Conservation (phyloP, 2,329 filamentous ascomycete genomes). For the Monilinia vaccinii-corymbosi region DNA sequence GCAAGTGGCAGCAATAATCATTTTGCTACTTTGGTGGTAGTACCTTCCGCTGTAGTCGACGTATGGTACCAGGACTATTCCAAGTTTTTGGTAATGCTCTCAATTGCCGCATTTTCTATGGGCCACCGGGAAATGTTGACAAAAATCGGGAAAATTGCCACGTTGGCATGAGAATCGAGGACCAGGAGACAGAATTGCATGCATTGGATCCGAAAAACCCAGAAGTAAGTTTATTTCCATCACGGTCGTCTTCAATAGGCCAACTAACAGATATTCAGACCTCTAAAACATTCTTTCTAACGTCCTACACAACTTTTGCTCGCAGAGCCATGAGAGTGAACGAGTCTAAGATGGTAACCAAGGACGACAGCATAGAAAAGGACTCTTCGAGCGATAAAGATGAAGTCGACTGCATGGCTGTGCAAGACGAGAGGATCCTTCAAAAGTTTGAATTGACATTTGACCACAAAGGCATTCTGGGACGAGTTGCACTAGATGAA, state of each 20-base stretch:
- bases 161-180: neutral
- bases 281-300: neutral
- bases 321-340: neutral
- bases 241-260: neutral
- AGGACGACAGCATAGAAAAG: neutral
- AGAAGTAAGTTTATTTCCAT: neutral
- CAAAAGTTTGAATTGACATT: neutral
- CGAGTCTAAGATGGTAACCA: neutral
- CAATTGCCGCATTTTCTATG: neutral
- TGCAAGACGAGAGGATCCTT: neutral
- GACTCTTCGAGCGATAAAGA: neutral
- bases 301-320: neutral
- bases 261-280: neutral
- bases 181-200: neutral
- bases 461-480: neutral
- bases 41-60: neutral
- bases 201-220: neutral
- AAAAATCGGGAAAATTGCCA: neutral
- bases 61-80: neutral
- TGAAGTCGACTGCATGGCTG: neutral
- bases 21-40: neutral
- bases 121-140: neutral
- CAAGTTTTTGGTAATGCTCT: neutral
- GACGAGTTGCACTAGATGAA: neutral
- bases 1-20: neutral